phyloP scores from a whole-genome alignment of 2,329 filamentous ascomycete species.

The Huntiella abstrusa region DNA sequence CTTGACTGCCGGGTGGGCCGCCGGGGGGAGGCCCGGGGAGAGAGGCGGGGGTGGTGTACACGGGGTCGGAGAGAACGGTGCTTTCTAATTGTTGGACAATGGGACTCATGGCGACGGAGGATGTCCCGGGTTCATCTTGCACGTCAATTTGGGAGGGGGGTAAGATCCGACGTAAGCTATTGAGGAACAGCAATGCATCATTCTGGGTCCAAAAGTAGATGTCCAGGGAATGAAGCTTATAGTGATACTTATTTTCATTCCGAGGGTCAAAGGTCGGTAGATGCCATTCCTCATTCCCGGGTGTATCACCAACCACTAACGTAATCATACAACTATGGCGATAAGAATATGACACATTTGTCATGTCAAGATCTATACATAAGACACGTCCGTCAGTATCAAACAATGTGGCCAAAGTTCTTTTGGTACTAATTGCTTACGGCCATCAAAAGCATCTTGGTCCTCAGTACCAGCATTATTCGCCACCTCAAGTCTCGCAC shows the following conservation, averaged over 20 bases:
- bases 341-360: slow-evolving; percentile 50
- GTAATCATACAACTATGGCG: slow-evolving; percentile 55
- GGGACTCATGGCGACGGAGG: slow-evolving; percentile 37
- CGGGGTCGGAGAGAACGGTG: slow-evolving; percentile 44
- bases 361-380: slow-evolving; percentile 48
- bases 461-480: slow-evolving; percentile 55
- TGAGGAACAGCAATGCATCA: slow-evolving; percentile 53
- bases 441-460: slow-evolving; percentile 65
- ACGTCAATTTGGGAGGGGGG: slow-evolving; percentile 42
- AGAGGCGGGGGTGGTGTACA: slow-evolving; percentile 20
- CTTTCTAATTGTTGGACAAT: slow-evolving; percentile 58
- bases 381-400: slow-evolving; percentile 48
- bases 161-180: slow-evolving; percentile 45
- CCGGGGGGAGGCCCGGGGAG: slow-evolving; percentile 13
- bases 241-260: slow-evolving; percentile 63
- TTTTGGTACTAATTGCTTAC: slow-evolving; percentile 36
- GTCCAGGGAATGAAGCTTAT: slow-evolving; percentile 56
- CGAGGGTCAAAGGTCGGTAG: slow-evolving; percentile 52
- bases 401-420: slow-evolving; percentile 30
- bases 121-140: slow-evolving; percentile 41
- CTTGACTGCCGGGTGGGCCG: slow-evolving; percentile 11
- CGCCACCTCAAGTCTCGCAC: slow-evolving; percentile 56
- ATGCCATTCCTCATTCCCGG: slow-evolving; percentile 48
- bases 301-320: slow-evolving; percentile 34
- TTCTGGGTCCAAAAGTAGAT: slow-evolving; percentile 63